Evolutionary conservation across 148 eudicot species (phyloP).

Genomic region (Bassia scoparia): DNA sequence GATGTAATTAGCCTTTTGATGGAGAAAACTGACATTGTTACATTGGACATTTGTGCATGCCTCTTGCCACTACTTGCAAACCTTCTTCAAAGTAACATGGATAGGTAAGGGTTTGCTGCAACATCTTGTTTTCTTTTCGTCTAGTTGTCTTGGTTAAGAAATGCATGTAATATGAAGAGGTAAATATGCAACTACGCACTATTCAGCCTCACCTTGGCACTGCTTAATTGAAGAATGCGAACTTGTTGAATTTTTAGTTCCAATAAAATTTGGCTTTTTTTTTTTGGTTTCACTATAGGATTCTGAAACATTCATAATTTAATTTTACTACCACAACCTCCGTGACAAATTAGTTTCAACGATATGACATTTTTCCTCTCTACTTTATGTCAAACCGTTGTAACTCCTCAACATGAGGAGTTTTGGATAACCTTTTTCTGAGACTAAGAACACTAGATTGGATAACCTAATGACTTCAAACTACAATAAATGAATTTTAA

Average conservation of each 20-base stretch:
- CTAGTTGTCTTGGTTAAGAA: neutral
- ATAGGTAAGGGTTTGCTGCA: constrained; percentile 48
- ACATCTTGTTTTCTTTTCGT: constrained; percentile 4
- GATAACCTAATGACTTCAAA: too few relatives aligned
- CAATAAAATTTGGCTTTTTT: neutral
- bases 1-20: constrained; percentile 71
- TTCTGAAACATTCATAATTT: neutral
- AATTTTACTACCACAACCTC: too few relatives aligned
- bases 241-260: neutral
- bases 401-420: too few relatives aligned
- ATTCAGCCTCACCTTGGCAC: neutral
- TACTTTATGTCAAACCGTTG: too few relatives aligned
- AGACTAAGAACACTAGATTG: too few relatives aligned
- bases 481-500: neutral
- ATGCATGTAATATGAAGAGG: neutral
- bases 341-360: too few relatives aligned
- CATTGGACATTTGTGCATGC: constrained; percentile 74
- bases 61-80: constrained; percentile 71
- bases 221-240: neutral
- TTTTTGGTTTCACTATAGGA: neutral
- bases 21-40: constrained; percentile 68
- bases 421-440: too few relatives aligned
- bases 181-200: neutral
- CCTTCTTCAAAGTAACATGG: constrained; percentile 81
- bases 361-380: too few relatives aligned